Evolutionary conservation across 129 eudicot species (phyloP).

Genomic region (Lactuca sativa): DNA sequence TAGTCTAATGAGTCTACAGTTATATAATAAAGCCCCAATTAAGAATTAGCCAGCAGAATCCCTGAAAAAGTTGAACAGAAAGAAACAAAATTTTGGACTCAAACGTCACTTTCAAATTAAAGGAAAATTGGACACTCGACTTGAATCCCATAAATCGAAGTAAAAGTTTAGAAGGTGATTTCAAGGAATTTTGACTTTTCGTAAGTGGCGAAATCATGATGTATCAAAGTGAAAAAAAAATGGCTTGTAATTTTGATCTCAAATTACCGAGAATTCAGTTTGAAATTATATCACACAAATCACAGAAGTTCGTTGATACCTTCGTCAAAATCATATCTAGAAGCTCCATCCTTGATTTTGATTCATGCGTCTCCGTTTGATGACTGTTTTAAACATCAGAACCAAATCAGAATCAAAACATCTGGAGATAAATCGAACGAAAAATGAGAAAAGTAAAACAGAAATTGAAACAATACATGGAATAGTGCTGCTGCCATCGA

Average conservation of each 20-base stretch:
- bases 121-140: not conserved
- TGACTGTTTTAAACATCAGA: conserved; percentile 27
- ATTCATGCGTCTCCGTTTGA: conserved; percentile 37
- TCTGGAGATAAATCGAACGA: not conserved
- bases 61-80: conserved; percentile 10
- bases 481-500: conserved; percentile 27
- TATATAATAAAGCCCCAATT: not conserved
- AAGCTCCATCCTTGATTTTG: conserved; percentile 54
- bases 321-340: conserved; percentile 53
- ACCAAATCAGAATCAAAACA: not conserved
- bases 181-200: not conserved
- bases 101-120: conserved; percentile 13
- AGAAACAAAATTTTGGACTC: not conserved
- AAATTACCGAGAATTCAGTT: not conserved
- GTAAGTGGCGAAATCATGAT: not conserved
- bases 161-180: not conserved
- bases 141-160: conserved; percentile 2
- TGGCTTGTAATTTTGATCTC: not conserved
- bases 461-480: not conserved
- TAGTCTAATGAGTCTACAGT: not conserved
- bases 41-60: not conserved
- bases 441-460: not conserved
- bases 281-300: not conserved
- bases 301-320: conserved; percentile 29
- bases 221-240: not conserved